phyloP scores from a whole-genome alignment of 345 rosid genomes.

The Populus nigra region DNA sequence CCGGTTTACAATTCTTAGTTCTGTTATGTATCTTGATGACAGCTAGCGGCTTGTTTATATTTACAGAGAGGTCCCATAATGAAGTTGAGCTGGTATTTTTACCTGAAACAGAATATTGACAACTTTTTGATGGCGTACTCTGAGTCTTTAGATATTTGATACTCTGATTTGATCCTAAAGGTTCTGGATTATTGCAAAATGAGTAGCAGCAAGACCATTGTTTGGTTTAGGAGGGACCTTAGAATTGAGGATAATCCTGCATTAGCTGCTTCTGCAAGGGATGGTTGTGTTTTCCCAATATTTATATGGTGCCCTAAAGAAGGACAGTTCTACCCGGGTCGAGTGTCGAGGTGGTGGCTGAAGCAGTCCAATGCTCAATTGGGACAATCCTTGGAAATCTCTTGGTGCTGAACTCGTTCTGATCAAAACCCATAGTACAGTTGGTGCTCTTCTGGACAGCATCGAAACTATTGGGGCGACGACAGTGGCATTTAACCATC shows the following conservation, averaged over 20 bases:
- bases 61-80: neutral
- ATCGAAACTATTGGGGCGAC: constrained; percentile 58
- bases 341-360: constrained; percentile 98
- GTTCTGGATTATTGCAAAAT: constrained; percentile 27
- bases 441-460: constrained; percentile 69
- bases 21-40: neutral
- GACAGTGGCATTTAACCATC: constrained; percentile 79
- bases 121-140: neutral
- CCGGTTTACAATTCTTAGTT: neutral
- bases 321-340: constrained; percentile 84
- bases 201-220: constrained; percentile 60
- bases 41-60: constrained; percentile 3
- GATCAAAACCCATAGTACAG: constrained; percentile 62
- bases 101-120: neutral
- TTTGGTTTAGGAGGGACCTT: constrained; percentile 95
- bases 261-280: constrained; percentile 80
- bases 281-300: constrained; percentile 71
- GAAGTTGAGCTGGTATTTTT: constrained; percentile 1
- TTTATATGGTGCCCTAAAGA: constrained; percentile 92
- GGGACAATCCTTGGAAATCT: constrained; percentile 58
- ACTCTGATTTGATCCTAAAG: neutral
- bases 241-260: constrained; percentile 98
- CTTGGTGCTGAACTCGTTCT: constrained; percentile 73
- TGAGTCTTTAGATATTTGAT: neutral
- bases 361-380: constrained; percentile 76